phyloP scores from a whole-genome alignment of 2,329 filamentous ascomycete genomes.

The Penicillium crustosum region DNA sequence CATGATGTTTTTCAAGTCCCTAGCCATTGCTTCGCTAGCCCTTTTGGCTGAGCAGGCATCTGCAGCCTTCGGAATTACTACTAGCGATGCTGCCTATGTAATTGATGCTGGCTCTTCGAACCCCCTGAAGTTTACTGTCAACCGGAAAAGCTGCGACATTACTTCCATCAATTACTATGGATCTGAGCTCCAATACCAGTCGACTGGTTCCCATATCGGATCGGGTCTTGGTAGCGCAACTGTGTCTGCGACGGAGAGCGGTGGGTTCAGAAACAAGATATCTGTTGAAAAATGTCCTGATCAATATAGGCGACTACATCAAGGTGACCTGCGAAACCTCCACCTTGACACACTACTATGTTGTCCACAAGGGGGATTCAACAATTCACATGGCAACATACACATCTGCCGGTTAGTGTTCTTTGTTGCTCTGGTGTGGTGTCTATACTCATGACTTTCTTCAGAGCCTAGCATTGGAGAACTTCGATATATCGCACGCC shows the following conservation, averaged over 20 bases:
- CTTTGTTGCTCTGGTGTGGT: slow-evolving; percentile 6
- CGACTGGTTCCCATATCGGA: slow-evolving; percentile 56
- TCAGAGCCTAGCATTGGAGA: slow-evolving; percentile 58
- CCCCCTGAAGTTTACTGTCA: slow-evolving; percentile 53
- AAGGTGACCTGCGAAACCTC: slow-evolving; percentile 62
- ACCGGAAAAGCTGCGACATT: slow-evolving; percentile 60
- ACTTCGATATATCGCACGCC: slow-evolving; percentile 63
- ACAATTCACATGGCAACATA: slow-evolving; percentile 63
- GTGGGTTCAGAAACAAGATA: slow-evolving; percentile 10
- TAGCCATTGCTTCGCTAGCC: slow-evolving; percentile 20
- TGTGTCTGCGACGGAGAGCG: slow-evolving; percentile 50
- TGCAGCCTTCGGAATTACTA: slow-evolving; percentile 32
- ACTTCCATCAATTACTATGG: slow-evolving; percentile 62
- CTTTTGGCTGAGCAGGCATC: slow-evolving; percentile 24
- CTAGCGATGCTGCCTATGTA: slow-evolving; percentile 35
- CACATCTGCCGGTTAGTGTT: slow-evolving; percentile 49
- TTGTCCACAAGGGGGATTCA: slow-evolving; percentile 60
- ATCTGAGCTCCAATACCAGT: slow-evolving; percentile 58
- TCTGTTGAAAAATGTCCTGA: neutral
- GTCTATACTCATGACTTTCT: neutral
- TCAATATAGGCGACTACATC: slow-evolving; percentile 47
- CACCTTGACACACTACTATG: slow-evolving; percentile 65
- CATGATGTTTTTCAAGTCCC: slow-evolving; percentile 21
- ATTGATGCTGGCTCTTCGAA: slow-evolving; percentile 53
- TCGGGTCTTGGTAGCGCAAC: slow-evolving; percentile 61